phyloP scores from a whole-genome alignment of 2,329 filamentous ascomycete species.

The Dactylella cylindrospora region DNA sequence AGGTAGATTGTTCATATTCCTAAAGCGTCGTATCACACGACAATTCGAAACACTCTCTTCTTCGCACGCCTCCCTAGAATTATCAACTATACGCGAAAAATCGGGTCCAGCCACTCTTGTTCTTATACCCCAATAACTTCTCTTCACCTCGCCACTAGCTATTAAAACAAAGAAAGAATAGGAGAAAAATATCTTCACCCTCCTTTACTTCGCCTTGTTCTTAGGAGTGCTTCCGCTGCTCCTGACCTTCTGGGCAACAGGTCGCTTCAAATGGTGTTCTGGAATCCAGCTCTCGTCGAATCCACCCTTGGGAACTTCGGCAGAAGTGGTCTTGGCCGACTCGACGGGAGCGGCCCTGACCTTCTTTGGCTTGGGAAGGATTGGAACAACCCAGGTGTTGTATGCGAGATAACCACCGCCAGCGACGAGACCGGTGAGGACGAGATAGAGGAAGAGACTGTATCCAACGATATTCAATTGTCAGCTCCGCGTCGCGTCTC shows the following conservation, averaged over 20 bases:
- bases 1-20: no score
- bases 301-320: conserved; percentile 56
- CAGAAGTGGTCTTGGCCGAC: conserved; percentile 67
- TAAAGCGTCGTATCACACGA: no score
- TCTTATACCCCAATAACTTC: no score
- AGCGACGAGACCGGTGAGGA: conserved; percentile 75
- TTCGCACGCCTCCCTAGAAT: no score
- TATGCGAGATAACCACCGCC: conserved; percentile 94
- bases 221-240: conserved; percentile 28
- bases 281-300: conserved; percentile 97
- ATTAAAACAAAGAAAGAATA: background rate
- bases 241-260: conserved; percentile 51
- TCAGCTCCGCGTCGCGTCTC: conserved; percentile 21
- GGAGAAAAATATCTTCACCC: background rate
- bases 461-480: no score
- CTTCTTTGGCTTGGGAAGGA: conserved; percentile 88
- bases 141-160: no score
- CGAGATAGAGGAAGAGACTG: conserved; percentile 96
- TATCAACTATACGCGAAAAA: no score
- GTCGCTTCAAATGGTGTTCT: conserved; percentile 81
- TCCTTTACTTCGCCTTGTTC: conserved; percentile 15
- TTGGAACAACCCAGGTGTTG: conserved; percentile 92
- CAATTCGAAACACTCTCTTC: no score
- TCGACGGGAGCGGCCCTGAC: conserved; percentile 65
- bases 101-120: no score